phyloP scores from a whole-genome alignment of 2,329 filamentous ascomycete species.

The Lachnellula suecica region DNA sequence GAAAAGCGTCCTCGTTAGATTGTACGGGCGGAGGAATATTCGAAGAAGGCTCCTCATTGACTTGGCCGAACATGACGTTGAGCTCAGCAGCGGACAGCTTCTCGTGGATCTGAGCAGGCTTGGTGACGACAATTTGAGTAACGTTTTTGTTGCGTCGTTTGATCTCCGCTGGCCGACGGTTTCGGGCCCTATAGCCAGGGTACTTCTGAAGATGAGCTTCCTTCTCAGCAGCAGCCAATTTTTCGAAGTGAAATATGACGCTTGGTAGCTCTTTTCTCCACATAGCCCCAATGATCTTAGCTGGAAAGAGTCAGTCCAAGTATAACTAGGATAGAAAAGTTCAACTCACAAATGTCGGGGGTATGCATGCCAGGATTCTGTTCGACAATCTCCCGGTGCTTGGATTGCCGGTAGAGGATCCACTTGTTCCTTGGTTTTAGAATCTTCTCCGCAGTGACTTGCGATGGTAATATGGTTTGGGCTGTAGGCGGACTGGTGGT shows the following conservation, averaged over 20 bases:
- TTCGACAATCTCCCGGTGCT: conserved; percentile 36
- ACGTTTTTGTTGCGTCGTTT: conserved; percentile 4
- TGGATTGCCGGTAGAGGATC: conserved; percentile 42
- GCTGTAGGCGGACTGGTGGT: neutral
- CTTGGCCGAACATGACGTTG: neutral
- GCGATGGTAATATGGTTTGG: neutral
- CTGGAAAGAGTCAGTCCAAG: neutral
- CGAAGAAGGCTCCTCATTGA: neutral
- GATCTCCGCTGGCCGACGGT: conserved; percentile 8
- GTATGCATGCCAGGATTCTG: conserved; percentile 32
- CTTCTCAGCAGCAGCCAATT: conserved; percentile 5
- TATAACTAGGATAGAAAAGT: neutral
- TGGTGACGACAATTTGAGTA: neutral
- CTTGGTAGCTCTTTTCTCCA: neutral
- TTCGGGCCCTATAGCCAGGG: conserved; percentile 11
- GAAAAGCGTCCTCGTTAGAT: neutral
- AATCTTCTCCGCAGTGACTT: conserved; percentile 21
- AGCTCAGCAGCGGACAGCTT: neutral
- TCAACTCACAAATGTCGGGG: neutral
- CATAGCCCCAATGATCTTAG: neutral
- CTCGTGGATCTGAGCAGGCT: neutral
- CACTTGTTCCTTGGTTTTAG: conserved; percentile 43
- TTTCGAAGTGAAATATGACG: neutral
- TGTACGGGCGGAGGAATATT: neutral
- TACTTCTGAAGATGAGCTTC: conserved; percentile 10